Percentiles rank a stretch among this genome's conserved stretches.
phyloP scores from a whole-genome alignment of 768 basidiomycete species.

The Pholiota molesta region DNA sequence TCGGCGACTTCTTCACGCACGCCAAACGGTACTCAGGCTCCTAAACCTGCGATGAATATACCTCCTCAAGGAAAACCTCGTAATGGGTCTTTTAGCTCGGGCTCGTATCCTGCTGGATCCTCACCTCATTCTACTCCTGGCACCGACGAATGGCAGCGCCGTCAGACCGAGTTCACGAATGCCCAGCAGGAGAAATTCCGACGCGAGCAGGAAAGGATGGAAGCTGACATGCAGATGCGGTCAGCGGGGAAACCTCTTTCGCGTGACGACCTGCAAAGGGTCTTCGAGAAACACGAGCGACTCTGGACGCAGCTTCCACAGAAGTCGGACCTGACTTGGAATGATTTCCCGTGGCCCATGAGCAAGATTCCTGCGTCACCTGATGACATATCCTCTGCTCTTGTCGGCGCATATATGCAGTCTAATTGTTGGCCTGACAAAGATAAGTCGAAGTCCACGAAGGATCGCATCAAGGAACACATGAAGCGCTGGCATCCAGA shows the following conservation, averaged over 20 bases:
- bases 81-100: slow-evolving; percentile 37
- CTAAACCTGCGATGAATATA: slow-evolving; percentile 28
- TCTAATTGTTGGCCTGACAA: slow-evolving; percentile 55
- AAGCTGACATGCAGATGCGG: slow-evolving; percentile 55
- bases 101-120: slow-evolving; percentile 27
- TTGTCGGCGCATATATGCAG: slow-evolving; percentile 64
- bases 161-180: slow-evolving; percentile 63
- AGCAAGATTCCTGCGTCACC: slow-evolving; percentile 55
- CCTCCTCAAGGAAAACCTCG: slow-evolving; percentile 31
- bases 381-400: slow-evolving; percentile 61
- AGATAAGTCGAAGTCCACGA: slow-evolving; percentile 54
- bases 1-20: slow-evolving; percentile 4
- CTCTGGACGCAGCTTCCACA: slow-evolving; percentile 56
- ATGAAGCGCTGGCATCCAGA: slow-evolving; percentile 84
- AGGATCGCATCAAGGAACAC: slow-evolving; percentile 78
- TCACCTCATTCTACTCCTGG: slow-evolving; percentile 27
- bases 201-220: slow-evolving; percentile 64
- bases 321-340: slow-evolving; percentile 56
- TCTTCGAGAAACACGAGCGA: slow-evolving; percentile 64
- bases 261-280: slow-evolving; percentile 56
- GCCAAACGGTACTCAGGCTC: slow-evolving; percentile 21
- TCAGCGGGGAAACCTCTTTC: slow-evolving; percentile 54
- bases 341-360: slow-evolving; percentile 77
- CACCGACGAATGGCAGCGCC: slow-evolving; percentile 64
- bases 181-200: slow-evolving; percentile 73